Conservation (phyloP, 2,329 filamentous ascomycete species). For the Fusarium foetens region DNA sequence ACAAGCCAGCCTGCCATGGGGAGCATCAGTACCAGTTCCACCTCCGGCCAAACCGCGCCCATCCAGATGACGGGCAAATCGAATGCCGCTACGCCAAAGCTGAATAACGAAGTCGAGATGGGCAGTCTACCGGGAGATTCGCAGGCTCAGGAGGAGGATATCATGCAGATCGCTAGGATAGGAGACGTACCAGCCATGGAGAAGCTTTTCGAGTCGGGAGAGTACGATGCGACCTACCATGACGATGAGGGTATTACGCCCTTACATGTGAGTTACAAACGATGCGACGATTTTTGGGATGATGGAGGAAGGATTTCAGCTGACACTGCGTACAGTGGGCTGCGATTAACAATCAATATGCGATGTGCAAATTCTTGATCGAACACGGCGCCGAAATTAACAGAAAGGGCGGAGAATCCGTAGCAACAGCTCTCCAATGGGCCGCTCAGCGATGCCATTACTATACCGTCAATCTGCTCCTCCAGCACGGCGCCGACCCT, state of each 20-base stretch:
- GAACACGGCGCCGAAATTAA: conserved; percentile 89
- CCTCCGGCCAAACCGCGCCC: conserved; percentile 56
- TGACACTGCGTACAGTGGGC: conserved; percentile 76
- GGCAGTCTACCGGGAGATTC: conserved; percentile 58
- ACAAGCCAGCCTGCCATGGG: conserved; percentile 51
- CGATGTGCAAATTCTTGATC: conserved; percentile 95
- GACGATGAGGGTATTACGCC: conserved; percentile 96
- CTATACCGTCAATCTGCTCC: conserved; percentile 92
- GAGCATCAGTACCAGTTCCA: conserved; percentile 52
- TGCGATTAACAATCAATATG: conserved; percentile 98
- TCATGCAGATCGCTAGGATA: conserved; percentile 93
- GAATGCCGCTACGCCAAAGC: conserved; percentile 62
- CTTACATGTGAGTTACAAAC: conserved; percentile 75
- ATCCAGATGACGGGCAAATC: conserved; percentile 67
- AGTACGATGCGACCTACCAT: conserved; percentile 81
- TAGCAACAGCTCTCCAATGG: conserved; percentile 96
- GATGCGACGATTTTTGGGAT: not conserved
- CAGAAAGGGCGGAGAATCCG: conserved; percentile 92
- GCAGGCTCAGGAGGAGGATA: conserved; percentile 70
- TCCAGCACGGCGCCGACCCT: conserved; percentile 91
- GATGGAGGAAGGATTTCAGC: not conserved
- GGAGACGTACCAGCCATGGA: conserved; percentile 90
- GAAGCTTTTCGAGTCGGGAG: conserved; percentile 85
- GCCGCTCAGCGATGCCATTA: conserved; percentile 96
- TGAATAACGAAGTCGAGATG: conserved; percentile 68